Evolutionary conservation across 257 asterid genomes (phyloP).

Genomic region (Solanum boliviense): DNA sequence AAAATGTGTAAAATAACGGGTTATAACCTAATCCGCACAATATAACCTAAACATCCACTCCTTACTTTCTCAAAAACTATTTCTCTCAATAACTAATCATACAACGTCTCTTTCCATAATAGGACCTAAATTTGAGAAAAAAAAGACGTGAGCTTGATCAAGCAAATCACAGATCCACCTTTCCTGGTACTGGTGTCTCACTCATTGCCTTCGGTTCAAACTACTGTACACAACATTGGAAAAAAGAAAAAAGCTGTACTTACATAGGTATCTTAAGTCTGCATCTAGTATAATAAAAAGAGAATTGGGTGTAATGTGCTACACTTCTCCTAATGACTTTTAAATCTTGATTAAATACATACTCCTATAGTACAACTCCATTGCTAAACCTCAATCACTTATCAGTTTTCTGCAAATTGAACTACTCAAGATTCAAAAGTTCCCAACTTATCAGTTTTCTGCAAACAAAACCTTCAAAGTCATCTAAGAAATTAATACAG

Average conservation of each 20-base stretch:
- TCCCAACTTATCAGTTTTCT: background rate
- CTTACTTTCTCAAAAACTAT: background rate
- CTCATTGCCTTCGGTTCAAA: background rate
- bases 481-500: background rate
- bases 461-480: background rate
- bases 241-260: background rate
- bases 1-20: background rate
- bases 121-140: background rate
- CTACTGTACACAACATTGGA: background rate
- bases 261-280: background rate
- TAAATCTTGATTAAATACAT: background rate
- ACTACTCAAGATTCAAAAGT: background rate
- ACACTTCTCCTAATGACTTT: background rate
- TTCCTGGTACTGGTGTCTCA: background rate
- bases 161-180: background rate
- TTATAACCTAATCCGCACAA: background rate
- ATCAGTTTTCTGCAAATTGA: background rate
- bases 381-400: background rate
- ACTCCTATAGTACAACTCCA: background rate
- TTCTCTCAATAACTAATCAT: background rate
- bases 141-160: background rate
- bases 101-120: background rate
- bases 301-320: background rate
- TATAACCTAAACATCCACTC: background rate
- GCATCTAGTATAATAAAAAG: background rate